phyloP scores from a whole-genome alignment of 108 stramenopile species.

The Hondaea fermentalgiana region DNA sequence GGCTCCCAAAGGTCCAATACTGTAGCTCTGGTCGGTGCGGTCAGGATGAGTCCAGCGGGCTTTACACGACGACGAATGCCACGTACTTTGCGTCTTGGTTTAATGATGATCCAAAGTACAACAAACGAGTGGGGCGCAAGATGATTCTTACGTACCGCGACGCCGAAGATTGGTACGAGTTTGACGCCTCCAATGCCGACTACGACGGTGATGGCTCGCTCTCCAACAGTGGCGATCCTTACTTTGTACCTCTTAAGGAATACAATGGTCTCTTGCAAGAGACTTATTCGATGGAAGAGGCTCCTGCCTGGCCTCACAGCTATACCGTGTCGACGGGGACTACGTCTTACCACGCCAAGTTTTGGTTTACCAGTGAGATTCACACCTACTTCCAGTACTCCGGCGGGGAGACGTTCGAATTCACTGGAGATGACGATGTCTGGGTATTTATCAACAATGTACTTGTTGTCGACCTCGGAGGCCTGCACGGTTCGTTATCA shows the following conservation, averaged over 20 bases:
- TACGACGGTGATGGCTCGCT: not conserved
- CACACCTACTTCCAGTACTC: conserved; percentile 12
- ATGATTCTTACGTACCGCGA: not conserved
- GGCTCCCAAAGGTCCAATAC: not conserved
- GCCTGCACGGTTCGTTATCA: not conserved
- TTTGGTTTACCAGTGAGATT: not conserved
- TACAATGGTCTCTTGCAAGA: not conserved
- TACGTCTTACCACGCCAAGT: not conserved
- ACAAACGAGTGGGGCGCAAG: not conserved
- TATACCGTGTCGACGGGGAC: not conserved
- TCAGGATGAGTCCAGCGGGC: not conserved
- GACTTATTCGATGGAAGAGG: not conserved
- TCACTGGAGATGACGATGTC: not conserved
- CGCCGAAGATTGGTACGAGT: not conserved
- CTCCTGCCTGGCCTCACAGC: not conserved
- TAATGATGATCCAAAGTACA: not conserved
- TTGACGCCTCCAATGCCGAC: too few relatives aligned
- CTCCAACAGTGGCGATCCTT: not conserved
- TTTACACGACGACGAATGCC: not conserved
- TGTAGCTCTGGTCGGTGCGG: not conserved
- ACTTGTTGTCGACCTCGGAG: not conserved
- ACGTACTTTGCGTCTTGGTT: not conserved
- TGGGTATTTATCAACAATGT: not conserved
- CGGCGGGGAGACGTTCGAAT: not conserved
- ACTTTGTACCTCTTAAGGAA: not conserved